These are phyloP conservation scores for Beauveria varroae DNA, from an alignment of 2,329 filamentous ascomycete genomes.

Conservation along the genomic window DNA sequence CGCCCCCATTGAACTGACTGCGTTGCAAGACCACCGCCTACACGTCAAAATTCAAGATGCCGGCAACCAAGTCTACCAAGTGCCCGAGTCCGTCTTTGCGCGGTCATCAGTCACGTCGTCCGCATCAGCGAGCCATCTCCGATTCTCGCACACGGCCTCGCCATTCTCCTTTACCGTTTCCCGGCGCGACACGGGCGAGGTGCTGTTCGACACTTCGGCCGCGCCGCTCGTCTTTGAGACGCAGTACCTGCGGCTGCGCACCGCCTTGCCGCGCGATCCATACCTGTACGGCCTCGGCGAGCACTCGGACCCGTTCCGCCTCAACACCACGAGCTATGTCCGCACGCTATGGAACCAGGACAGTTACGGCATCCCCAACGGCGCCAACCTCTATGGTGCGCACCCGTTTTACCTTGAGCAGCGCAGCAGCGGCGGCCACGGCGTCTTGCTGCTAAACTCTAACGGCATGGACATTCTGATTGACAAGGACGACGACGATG, in stretches of 20 bases:
- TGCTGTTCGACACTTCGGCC: constrained; percentile 60
- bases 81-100: constrained; percentile 57
- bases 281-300: constrained; percentile 72
- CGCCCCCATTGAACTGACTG: not conserved
- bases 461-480: constrained; percentile 70
- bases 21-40: constrained; percentile 53
- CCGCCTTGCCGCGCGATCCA: constrained; percentile 55
- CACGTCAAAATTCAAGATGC: constrained; percentile 67
- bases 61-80: constrained; percentile 58
- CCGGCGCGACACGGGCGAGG: constrained; percentile 25
- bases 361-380: constrained; percentile 52
- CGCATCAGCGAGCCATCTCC: constrained; percentile 50
- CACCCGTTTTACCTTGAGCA: constrained; percentile 72
- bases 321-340: constrained; percentile 50
- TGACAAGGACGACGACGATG: constrained; percentile 42
- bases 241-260: constrained; percentile 64
- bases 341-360: constrained; percentile 67
- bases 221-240: constrained; percentile 61
- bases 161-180: constrained; percentile 59
- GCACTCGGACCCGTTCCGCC: constrained; percentile 58
- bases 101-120: constrained; percentile 54
- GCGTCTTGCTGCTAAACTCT: constrained; percentile 70
- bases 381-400: constrained; percentile 64
- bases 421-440: constrained; percentile 47
- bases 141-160: constrained; percentile 28